These are phyloP conservation scores for Globisporangium polare DNA, from an alignment of 352 stramenopile species.

Conservation along the genomic window DNA sequence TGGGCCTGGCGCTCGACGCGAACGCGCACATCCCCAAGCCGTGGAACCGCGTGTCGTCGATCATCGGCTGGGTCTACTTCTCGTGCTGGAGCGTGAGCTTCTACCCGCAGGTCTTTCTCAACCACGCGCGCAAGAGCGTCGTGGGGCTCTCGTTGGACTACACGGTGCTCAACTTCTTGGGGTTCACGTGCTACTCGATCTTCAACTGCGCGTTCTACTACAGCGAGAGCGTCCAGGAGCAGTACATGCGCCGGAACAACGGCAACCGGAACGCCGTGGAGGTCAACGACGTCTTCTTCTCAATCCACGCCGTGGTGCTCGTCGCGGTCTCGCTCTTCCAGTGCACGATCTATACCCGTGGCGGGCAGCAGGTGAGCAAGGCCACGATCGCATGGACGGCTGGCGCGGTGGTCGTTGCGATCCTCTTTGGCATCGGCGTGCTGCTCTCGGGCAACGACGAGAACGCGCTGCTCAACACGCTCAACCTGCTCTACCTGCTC, in stretches of 20 bases:
- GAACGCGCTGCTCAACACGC: constrained; percentile 58
- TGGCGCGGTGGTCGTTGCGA: constrained; percentile 38
- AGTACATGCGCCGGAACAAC: constrained; percentile 76
- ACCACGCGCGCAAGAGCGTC: constrained; percentile 86
- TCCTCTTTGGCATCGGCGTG: constrained; percentile 48
- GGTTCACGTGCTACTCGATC: constrained; percentile 92
- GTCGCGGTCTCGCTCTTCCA: constrained; percentile 88
- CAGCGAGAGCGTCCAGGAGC: constrained; percentile 75
- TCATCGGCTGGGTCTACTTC: constrained; percentile 92
- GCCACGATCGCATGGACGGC: constrained; percentile 58
- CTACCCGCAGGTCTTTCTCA: constrained; percentile 93
- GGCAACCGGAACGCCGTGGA: constrained; percentile 85
- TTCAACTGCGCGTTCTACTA: constrained; percentile 95
- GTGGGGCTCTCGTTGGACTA: constrained; percentile 93
- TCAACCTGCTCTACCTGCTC: constrained; percentile 92
- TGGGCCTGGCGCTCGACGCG: constrained; percentile 57
- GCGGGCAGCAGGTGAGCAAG: constrained; percentile 55
- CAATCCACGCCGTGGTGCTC: constrained; percentile 90
- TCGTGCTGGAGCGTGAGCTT: constrained; percentile 89
- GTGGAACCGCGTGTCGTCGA: constrained; percentile 84
- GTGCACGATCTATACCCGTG: constrained; percentile 87
- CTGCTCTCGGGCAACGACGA: constrained; percentile 37
- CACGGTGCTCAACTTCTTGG: constrained; percentile 91
- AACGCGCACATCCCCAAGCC: constrained; percentile 80
- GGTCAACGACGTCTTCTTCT: constrained; percentile 94